A percentile compares a stretch with the other conserved stretches of the same genome.
Conservation (phyloP, 179 eudicot genomes). For the Drosera spatulata region DNA sequence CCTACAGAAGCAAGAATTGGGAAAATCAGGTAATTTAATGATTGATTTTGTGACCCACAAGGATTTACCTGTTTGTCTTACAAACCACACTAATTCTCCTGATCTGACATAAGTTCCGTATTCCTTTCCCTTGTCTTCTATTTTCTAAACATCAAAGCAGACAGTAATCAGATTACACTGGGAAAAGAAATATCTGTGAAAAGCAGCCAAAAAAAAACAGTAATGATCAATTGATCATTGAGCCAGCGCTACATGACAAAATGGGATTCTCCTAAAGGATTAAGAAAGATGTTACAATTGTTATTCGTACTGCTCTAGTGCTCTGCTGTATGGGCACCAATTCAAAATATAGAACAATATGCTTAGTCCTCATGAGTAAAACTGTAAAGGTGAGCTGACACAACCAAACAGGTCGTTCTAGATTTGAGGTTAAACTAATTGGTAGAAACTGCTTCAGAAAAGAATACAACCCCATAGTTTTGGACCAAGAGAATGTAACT, state of each 20-base stretch:
- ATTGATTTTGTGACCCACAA: too few relatives aligned
- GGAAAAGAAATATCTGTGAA: not conserved
- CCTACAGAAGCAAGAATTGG: constrained; percentile 31
- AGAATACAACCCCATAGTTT: too few relatives aligned
- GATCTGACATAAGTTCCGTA: constrained; percentile 67
- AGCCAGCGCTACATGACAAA: not conserved
- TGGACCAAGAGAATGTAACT: too few relatives aligned
- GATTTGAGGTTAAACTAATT: too few relatives aligned
- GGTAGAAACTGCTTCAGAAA: too few relatives aligned
- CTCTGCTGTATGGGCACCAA: too few relatives aligned
- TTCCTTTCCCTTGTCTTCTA: constrained; percentile 88
- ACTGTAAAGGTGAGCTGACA: too few relatives aligned
- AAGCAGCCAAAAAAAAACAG: not conserved
- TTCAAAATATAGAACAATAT: too few relatives aligned
- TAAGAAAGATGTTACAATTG: not conserved
- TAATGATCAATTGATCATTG: not conserved
- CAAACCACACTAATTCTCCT: constrained; percentile 84
- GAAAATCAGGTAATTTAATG: not conserved
- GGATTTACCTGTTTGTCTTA: constrained; percentile 85
- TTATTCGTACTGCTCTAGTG: too few relatives aligned
- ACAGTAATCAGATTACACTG: not conserved
- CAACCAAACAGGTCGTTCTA: too few relatives aligned
- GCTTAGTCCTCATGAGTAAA: too few relatives aligned
- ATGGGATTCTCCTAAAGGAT: not conserved
- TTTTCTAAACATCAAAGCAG: constrained; percentile 43